Evolutionary conservation across 2,329 filamentous ascomycete genomes (phyloP).

Genomic region (Hypoxylon rubiginosum): DNA sequence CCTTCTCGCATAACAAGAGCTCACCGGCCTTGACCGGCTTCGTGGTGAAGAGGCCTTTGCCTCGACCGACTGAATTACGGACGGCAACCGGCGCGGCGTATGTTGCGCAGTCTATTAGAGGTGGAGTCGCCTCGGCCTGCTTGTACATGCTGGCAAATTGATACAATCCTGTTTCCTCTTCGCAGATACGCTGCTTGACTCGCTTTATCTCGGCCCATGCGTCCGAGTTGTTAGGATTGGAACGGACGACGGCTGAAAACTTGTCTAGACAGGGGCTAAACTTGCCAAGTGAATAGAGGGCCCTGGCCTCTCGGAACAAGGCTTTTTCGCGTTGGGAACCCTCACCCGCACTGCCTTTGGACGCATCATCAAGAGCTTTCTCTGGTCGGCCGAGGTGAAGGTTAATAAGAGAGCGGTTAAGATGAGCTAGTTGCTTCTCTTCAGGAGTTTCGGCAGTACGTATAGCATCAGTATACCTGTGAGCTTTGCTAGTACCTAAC

Average conservation of each 20-base stretch:
- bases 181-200: conserved; percentile 51
- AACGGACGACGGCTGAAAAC: conserved; percentile 51
- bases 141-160: conserved; percentile 55
- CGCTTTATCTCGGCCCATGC: conserved; percentile 51
- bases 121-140: conserved; percentile 54
- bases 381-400: conserved; percentile 49
- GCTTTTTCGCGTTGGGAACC: conserved; percentile 56
- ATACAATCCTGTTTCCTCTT: conserved; percentile 58
- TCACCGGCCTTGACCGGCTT: conserved; percentile 62
- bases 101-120: conserved; percentile 62
- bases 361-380: conserved; percentile 52
- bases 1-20: conserved; percentile 69
- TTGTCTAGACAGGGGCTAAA: conserved; percentile 55
- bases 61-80: conserved; percentile 56
- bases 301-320: conserved; percentile 60
- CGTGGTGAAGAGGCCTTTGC: conserved; percentile 66
- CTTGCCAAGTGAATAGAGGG: conserved; percentile 59
- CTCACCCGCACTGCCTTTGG: conserved; percentile 23
- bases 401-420: conserved; percentile 56
- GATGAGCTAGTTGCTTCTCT: conserved; percentile 52
- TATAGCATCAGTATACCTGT: conserved; percentile 57
- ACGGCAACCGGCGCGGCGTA: conserved; percentile 60
- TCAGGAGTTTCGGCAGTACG: conserved; percentile 51
- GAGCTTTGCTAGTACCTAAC: conserved; percentile 14
- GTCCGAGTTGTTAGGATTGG: conserved; percentile 53